These are phyloP conservation scores for Arthrocladium fulminans DNA, from an alignment of 2,329 filamentous ascomycete species.

Conservation along the genomic window DNA sequence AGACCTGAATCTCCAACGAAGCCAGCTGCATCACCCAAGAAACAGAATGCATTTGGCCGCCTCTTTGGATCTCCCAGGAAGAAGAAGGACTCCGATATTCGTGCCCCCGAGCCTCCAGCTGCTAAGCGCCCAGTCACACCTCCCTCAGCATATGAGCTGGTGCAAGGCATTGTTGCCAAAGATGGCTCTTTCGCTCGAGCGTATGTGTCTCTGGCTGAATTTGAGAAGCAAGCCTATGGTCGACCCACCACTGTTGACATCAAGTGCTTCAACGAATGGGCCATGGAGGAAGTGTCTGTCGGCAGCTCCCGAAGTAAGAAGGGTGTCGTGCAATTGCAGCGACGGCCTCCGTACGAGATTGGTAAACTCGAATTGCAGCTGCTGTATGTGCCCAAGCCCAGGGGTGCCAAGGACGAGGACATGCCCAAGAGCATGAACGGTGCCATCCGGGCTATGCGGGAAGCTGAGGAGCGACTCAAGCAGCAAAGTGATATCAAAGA, in stretches of 20 bases:
- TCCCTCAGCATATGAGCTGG: conserved; percentile 33
- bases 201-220: conserved; percentile 88
- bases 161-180: conserved; percentile 62
- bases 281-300: conserved; percentile 68
- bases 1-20: conserved; percentile 27
- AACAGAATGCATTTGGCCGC: conserved; percentile 81
- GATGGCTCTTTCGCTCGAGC: conserved; percentile 92
- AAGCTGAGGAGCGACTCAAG: conserved; percentile 66
- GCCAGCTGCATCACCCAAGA: conserved; percentile 50
- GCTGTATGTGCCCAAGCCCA: conserved; percentile 87
- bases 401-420: conserved; percentile 77
- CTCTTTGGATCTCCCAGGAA: conserved; percentile 94
- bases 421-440: conserved; percentile 99
- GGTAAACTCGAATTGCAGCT: conserved; percentile 91
- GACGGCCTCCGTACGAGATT: conserved; percentile 85
- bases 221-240: conserved; percentile 80
- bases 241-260: conserved; percentile 81
- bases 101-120: conserved; percentile 73
- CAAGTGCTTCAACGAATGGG: conserved; percentile 98
- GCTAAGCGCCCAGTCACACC: conserved; percentile 28
- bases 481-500: conserved; percentile 20
- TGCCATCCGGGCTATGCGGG: conserved; percentile 85
- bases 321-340: conserved; percentile 61
- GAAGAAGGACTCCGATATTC: conserved; percentile 84
- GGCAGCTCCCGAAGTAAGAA: conserved; percentile 95